These are phyloP conservation scores for Phytophthora cajani DNA, from an alignment of 352 stramenopile genomes.

Conservation along the genomic window DNA sequence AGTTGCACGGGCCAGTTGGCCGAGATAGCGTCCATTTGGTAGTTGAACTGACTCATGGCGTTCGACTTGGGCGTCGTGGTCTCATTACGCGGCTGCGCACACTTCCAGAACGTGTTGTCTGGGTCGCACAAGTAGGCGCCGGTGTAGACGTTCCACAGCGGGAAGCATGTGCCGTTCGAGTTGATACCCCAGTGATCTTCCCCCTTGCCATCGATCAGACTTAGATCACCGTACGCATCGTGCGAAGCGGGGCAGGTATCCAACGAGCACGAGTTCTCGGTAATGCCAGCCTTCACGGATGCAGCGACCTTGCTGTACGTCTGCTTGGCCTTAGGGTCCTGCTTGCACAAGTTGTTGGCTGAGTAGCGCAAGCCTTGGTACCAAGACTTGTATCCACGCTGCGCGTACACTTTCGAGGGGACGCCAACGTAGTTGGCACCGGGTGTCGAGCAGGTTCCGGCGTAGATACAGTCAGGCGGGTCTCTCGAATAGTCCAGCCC, in stretches of 20 bases:
- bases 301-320: constrained; percentile 34
- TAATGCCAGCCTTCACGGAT: constrained; percentile 43
- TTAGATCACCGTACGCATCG: constrained; percentile 55
- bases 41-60: constrained; percentile 49
- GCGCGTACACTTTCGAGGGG: constrained; percentile 37
- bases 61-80: constrained; percentile 45
- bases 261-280: constrained; percentile 47
- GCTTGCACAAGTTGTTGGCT: constrained; percentile 53
- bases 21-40: constrained; percentile 54
- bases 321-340: constrained; percentile 28
- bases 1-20: constrained; percentile 78
- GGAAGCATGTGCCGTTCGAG: constrained; percentile 52
- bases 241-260: constrained; percentile 49
- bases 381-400: constrained; percentile 52
- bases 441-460: constrained; percentile 44
- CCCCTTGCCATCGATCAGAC: constrained; percentile 43
- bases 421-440: constrained; percentile 43
- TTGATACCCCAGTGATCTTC: constrained; percentile 62
- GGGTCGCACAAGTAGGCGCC: constrained; percentile 55
- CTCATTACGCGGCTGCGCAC: constrained; percentile 48
- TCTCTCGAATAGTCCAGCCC: constrained; percentile 30
- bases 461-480: constrained; percentile 49
- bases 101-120: constrained; percentile 49
- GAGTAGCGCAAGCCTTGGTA: constrained; percentile 67
- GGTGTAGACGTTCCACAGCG: constrained; percentile 54